Conservation (phyloP, 768 basidiomycete genomes). For the Panaeolus papilionaceus region DNA sequence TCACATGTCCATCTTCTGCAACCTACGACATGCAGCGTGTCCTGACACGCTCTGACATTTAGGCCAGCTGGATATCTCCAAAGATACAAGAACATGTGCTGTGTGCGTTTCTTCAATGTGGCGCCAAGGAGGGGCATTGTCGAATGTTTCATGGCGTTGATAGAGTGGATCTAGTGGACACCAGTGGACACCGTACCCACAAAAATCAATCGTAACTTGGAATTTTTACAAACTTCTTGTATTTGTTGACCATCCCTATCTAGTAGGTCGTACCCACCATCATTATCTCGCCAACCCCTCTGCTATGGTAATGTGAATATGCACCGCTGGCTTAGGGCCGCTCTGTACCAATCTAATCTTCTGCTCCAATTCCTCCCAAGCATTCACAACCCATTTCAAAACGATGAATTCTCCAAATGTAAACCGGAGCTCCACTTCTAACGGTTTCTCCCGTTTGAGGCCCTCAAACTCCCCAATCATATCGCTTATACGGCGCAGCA, state of each 20-base stretch:
- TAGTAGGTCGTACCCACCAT: conserved; percentile 6
- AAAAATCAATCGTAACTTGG: neutral
- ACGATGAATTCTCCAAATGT: neutral
- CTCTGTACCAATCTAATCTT: neutral
- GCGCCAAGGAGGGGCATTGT: neutral
- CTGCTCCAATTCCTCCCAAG: conserved; percentile 7
- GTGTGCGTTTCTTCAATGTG: neutral
- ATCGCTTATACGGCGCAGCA: neutral
- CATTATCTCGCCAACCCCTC: neutral
- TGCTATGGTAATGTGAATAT: neutral
- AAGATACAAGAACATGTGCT: neutral
- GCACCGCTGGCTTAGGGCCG: neutral
- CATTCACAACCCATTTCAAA: neutral
- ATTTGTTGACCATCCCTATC: neutral
- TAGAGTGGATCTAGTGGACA: conserved; percentile 1
- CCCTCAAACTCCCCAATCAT: neutral
- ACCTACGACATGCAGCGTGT: neutral
- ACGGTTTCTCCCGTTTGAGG: conserved; percentile 2
- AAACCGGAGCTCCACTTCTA: neutral
- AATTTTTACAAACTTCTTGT: neutral
- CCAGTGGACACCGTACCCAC: neutral
- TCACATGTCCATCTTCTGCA: conserved; percentile 1
- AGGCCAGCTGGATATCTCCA: neutral
- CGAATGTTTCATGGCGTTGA: conserved; percentile 6
- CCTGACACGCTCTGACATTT: neutral